phyloP scores from a whole-genome alignment of 2,329 filamentous ascomycete species.

The Westerdykella ornata region DNA sequence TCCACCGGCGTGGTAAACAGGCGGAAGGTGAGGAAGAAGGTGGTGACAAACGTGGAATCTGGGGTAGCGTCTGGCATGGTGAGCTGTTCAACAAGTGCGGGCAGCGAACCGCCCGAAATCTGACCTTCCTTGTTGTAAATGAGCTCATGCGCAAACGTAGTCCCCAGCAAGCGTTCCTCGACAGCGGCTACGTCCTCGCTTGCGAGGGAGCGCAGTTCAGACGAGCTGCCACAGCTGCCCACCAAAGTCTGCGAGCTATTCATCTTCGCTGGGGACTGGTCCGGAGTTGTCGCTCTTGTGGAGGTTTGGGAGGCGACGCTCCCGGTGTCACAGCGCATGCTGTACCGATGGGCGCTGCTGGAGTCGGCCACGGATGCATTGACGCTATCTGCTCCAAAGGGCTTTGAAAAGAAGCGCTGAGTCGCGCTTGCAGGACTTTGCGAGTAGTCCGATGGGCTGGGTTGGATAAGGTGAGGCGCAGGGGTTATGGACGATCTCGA shows the following conservation, averaged over 20 bases:
- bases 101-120: conserved; percentile 84
- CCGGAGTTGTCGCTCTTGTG: conserved; percentile 82
- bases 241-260: conserved; percentile 53
- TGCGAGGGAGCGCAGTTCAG: conserved; percentile 57
- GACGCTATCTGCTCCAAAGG: conserved; percentile 52
- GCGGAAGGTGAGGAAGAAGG: conserved; percentile 94
- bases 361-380: conserved; percentile 69
- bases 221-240: conserved; percentile 59
- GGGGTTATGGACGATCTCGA: conserved; percentile 45
- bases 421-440: conserved; percentile 33
- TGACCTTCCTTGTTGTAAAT: conserved; percentile 92
- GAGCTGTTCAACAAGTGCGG: conserved; percentile 86
- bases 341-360: conserved; percentile 69
- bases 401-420: conserved; percentile 24
- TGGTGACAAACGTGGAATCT: conserved; percentile 83
- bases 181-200: conserved; percentile 72
- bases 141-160: conserved; percentile 84
- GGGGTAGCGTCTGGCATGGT: conserved; percentile 91
- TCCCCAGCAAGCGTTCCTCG: conserved; percentile 80
- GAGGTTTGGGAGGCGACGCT: conserved; percentile 76
- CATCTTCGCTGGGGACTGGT: conserved; percentile 50
- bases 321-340: conserved; percentile 66
- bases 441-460: conserved; percentile 23
- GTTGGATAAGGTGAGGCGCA: conserved; percentile 23
- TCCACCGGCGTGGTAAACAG: conserved; percentile 78